These are phyloP conservation scores for Syncephalastrum monosporum DNA, from an alignment of 371 early-diverging fungal genomes.

Conservation along the genomic window DNA sequence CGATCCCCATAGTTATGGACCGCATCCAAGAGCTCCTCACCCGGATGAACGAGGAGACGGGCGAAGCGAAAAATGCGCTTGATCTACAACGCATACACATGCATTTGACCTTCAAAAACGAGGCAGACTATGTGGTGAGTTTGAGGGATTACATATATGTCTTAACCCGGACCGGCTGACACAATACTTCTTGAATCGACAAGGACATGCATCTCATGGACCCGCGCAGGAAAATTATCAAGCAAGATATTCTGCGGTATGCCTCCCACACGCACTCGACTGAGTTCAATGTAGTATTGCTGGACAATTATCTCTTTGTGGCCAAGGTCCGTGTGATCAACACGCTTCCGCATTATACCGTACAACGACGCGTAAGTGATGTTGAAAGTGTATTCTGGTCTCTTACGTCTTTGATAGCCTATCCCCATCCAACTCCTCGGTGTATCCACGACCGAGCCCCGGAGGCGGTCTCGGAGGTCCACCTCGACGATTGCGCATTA, in stretches of 20 bases:
- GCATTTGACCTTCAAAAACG: constrained; percentile 25
- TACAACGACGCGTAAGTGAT: constrained; percentile 25
- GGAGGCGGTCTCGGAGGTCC: constrained; percentile 14
- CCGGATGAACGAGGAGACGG: constrained; percentile 81
- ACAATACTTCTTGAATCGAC: background rate
- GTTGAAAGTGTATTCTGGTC: background rate
- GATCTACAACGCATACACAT: constrained; percentile 50
- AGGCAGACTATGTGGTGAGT: constrained; percentile 25
- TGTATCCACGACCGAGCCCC: constrained; percentile 16
- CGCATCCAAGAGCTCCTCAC: constrained; percentile 67
- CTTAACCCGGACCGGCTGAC: constrained; percentile 65
- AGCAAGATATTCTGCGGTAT: constrained; percentile 73
- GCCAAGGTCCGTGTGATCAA: constrained; percentile 54
- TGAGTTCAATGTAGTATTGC: constrained; percentile 75
- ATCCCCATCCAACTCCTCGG: constrained; percentile 72
- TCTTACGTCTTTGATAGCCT: constrained; percentile 40
- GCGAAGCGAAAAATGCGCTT: constrained; percentile 79
- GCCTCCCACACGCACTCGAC: constrained; percentile 57
- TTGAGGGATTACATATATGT: constrained; percentile 65
- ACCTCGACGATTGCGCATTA: constrained; percentile 46
- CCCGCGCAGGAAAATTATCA: constrained; percentile 71
- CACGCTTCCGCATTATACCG: constrained; percentile 26
- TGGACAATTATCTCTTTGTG: constrained; percentile 85
- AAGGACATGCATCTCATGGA: constrained; percentile 75
- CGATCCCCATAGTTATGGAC: constrained; percentile 61